phyloP scores from a whole-genome alignment of 345 rosid genomes.

The Luvunga scandens region DNA sequence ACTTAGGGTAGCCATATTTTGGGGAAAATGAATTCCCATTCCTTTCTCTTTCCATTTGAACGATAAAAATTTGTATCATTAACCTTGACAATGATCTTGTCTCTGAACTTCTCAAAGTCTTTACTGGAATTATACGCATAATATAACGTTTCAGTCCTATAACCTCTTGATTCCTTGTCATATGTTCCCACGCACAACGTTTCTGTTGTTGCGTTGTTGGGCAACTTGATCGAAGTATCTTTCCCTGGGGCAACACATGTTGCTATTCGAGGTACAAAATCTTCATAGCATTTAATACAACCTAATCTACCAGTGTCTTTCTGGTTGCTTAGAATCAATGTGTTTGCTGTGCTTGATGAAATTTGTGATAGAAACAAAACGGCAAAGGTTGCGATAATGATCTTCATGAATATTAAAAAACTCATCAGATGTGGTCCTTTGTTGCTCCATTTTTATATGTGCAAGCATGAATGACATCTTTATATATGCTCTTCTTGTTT shows the following conservation, averaged over 20 bases:
- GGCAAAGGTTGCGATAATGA: not conserved
- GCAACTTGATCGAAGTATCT: not conserved
- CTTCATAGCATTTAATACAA: not conserved
- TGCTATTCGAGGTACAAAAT: not conserved
- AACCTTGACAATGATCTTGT: not conserved
- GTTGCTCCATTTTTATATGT: not conserved
- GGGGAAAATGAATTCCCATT: not conserved
- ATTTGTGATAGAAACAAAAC: not conserved
- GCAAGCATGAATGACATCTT: not conserved
- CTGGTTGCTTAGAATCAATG: not conserved
- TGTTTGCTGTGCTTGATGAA: not conserved
- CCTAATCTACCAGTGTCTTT: not conserved
- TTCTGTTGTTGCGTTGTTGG: not conserved
- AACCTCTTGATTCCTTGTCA: not conserved
- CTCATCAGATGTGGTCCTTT: not conserved
- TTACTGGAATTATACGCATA: slow-evolving; percentile 11
- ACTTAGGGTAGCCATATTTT: not conserved
- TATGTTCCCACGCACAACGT: slow-evolving; percentile 8
- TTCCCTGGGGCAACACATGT: not conserved
- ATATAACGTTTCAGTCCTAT: not conserved
- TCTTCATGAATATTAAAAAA: not conserved
- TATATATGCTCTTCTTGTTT: not conserved
- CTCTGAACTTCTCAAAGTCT: slow-evolving; percentile 10
- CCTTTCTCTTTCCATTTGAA: not conserved
- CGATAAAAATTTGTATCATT: not conserved